Evolutionary conservation across 805 yeast species (phyloP).

Genomic region (Barnettozyma californica): DNA sequence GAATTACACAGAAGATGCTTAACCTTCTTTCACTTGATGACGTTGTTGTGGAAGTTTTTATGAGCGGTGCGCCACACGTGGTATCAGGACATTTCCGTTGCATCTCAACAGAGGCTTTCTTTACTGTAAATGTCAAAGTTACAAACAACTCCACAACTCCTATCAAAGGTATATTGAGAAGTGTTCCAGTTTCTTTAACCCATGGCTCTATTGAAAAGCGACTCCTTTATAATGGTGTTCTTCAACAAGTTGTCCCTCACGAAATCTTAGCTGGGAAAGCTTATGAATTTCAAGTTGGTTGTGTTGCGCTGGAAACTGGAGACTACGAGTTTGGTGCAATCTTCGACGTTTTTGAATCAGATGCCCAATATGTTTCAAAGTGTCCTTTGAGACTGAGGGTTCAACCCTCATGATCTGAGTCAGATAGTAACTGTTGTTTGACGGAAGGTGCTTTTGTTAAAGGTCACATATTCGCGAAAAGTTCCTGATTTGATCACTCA

Average conservation of each 20-base stretch:
- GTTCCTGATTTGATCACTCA: neutral
- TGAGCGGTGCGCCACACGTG: neutral
- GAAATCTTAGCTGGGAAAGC: constrained; percentile 39
- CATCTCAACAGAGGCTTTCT: constrained; percentile 43
- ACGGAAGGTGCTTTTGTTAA: neutral
- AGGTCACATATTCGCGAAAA: neutral
- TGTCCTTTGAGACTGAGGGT: constrained; percentile 32
- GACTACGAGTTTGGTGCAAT: constrained; percentile 76
- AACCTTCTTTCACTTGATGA: constrained; percentile 45
- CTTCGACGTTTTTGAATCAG: constrained; percentile 40
- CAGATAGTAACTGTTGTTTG: no score
- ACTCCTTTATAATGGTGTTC: constrained; percentile 65
- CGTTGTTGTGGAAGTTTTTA: constrained; percentile 35
- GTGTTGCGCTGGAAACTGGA: constrained; percentile 69
- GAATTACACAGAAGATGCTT: constrained; percentile 59
- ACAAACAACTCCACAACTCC: constrained; percentile 38
- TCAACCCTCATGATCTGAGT: neutral
- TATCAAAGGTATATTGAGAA: constrained; percentile 54
- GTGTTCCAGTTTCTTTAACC: constrained; percentile 41
- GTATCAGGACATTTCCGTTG: constrained; percentile 26
- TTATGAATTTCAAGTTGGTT: constrained; percentile 42
- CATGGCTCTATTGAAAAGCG: constrained; percentile 44
- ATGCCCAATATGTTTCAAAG: constrained; percentile 34
- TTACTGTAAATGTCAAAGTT: constrained; percentile 44
- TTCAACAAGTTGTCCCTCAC: constrained; percentile 49